These are phyloP conservation scores for Erodium moschatum DNA, from an alignment of 441 rosid species.

Conservation along the genomic window DNA sequence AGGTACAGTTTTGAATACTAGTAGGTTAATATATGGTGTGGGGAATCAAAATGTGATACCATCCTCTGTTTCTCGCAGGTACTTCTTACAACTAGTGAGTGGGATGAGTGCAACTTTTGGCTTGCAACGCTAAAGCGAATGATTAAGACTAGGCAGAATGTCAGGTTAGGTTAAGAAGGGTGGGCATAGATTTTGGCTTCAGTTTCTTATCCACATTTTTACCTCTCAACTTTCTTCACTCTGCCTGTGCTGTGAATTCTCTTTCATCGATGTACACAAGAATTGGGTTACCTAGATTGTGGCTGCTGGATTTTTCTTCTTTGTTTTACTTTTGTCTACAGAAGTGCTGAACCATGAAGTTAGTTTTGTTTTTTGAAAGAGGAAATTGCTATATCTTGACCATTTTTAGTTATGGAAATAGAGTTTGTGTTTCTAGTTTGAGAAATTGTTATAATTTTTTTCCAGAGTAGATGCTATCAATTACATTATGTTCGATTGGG, in stretches of 20 bases:
- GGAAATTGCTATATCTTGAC: too few relatives aligned
- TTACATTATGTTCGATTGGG: too few relatives aligned
- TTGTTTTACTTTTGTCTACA: not conserved
- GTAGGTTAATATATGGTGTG: not conserved
- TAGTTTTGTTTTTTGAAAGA: too few relatives aligned
- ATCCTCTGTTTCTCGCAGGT: constrained; percentile 33
- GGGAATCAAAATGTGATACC: too few relatives aligned
- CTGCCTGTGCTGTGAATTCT: not conserved
- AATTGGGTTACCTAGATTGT: not conserved
- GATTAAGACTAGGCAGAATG: constrained; percentile 80
- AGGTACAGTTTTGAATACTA: constrained; percentile 33
- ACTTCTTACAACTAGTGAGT: constrained; percentile 78
- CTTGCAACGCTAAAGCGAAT: constrained; percentile 80
- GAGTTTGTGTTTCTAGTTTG: too few relatives aligned
- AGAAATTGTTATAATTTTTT: too few relatives aligned
- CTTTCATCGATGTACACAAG: constrained; percentile 8
- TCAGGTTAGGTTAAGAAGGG: constrained; percentile 35
- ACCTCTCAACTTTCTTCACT: too few relatives aligned
- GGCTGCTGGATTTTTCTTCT: not conserved
- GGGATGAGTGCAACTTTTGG: constrained; percentile 99
- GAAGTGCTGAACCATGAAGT: too few relatives aligned
- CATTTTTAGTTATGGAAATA: too few relatives aligned
- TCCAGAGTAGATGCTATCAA: too few relatives aligned
- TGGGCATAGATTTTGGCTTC: not conserved
- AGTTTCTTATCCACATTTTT: not conserved